Percentiles rank a stretch among this genome's conserved stretches.
Conservation (phyloP, 2,329 filamentous ascomycete genomes). For the Didymella arachidicola region DNA sequence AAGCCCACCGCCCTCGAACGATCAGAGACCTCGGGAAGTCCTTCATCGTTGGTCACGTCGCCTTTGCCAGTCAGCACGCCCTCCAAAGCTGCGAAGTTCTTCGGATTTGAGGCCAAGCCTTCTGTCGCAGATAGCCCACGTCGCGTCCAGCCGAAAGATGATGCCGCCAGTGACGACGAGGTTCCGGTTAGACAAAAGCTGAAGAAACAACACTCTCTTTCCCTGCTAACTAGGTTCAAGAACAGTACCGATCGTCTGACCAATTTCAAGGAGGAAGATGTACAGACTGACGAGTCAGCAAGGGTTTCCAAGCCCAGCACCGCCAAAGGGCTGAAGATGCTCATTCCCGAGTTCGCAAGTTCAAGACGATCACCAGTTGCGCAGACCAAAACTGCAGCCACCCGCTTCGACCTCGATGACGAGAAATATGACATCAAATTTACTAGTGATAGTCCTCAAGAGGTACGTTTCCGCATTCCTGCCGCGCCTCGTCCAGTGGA, state of each 20-base stretch:
- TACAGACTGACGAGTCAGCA: slow-evolving; percentile 15
- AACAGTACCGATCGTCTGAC: slow-evolving; percentile 10
- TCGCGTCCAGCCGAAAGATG: slow-evolving; percentile 1
- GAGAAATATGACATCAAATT: slow-evolving; percentile 16
- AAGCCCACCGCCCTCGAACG: slow-evolving; percentile 25
- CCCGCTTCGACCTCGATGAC: not conserved
- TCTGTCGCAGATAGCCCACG: slow-evolving; percentile 2
- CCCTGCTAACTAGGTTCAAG: slow-evolving; percentile 13
- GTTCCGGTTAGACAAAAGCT: slow-evolving; percentile 16
- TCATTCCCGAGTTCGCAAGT: slow-evolving; percentile 20
- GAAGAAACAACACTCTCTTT: slow-evolving; percentile 6
- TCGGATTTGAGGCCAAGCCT: slow-evolving; percentile 24
- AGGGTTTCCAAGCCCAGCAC: slow-evolving; percentile 7
- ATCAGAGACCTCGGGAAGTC: slow-evolving; percentile 15
- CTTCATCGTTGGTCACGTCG: slow-evolving; percentile 12
- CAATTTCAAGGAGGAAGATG: slow-evolving; percentile 24
- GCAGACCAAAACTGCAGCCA: slow-evolving; percentile 1
- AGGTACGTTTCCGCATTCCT: slow-evolving; percentile 2
- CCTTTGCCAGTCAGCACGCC: slow-evolving; percentile 33
- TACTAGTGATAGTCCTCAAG: slow-evolving; percentile 20
- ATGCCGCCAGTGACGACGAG: slow-evolving; percentile 9
- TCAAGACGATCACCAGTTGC: slow-evolving; percentile 11
- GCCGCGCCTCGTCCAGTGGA: slow-evolving; percentile 8
- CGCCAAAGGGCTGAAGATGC: slow-evolving; percentile 26
- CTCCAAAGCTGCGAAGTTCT: slow-evolving; percentile 32